Base-by-base conservation (phyloP, 805 yeast species). In the Alloascoidea africana region DNA sequence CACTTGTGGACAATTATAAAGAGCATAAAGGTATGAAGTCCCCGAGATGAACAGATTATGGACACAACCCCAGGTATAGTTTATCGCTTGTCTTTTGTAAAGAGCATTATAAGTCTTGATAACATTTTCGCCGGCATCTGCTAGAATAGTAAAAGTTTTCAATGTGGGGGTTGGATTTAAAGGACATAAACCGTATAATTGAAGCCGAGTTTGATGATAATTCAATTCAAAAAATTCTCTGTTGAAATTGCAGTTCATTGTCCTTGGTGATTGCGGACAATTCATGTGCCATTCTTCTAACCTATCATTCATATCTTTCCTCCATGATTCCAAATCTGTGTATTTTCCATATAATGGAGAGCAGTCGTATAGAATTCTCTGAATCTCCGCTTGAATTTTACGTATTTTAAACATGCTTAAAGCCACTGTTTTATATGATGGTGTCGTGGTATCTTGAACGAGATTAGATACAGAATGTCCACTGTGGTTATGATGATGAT, bases 31-130 rank as follows among this genome's bases (percentile, higher is more conserved):
- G 46, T 74, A 85, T 1, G 94, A 79, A 18, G 89, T 80, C 0
- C 94, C 93, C 0, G 94, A 87, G 80, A 82, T 79, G 52, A 84
- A 84, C 38, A 84, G 60, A 51, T 84, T 85, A 54, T 85, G 94
- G 2, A 84, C 89, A 0, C 93, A 91, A 2, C 86, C 89, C 96
- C 96, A 86, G 0, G 95, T 83, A 55, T 82, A 86, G 54, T 84
- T 84, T 42, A 85, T 66, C 36, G 70, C 62, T 46, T 69, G 70
- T 18, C 64, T 64, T 14, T 60, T 54, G 45, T 68, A 70, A 30
- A 86, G 57, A 37, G 67, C 69, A 36, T 67, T 59, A 52, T 82
- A 86, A 18, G 76, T 67, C 19, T 63, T 58, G 38, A 85, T 76
- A 27, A 84, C 68, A 34, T 76, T 78, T 45, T 68, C 69, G 1